Base-by-base conservation (phyloP, 164 flowering plant genomes). In the Berberis thunbergii region DNA sequence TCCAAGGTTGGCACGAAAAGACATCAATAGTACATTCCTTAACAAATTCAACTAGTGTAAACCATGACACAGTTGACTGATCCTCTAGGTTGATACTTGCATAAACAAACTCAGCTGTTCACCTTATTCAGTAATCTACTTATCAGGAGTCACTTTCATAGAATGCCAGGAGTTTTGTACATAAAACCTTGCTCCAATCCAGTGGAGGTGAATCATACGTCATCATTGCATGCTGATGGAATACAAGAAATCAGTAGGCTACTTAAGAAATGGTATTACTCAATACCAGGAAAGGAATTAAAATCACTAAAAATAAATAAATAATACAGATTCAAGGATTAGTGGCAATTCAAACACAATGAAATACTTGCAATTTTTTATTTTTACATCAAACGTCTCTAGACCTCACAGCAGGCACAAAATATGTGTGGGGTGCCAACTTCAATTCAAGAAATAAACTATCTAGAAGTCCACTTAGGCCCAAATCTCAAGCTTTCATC, bases 161-260 rank as follows among this genome's bases (percentile, higher is more conserved):
- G 59, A 55, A 60, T 61, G 62, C 73, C 69, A 11, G 54, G 59
- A 59, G 53, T 57, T 60, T 71, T 60, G 68, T 61, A 70, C 49
- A 50, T 13, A 60, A 57, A 62, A 63, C 64, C 52, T 59, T 67
- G 71, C 73, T 76, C 52, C 66, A 70, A 54, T 10, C 75, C 59
- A 62, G 65, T 57, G 65, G 56, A 64, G 10, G 69, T 7, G 57
- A 70, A 67, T 80, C 77, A 78, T 61, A 64, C 69, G 74, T 77
- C 81, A 63, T 77, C 79, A 68, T 72, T 70, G 79, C 75, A 68
- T 68, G 73, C 79, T 77, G 79, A 72, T 77, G 69, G 49, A 70
- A 74, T 63, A 61, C 45, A 57, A 70, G 41, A 64, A 42, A 73
- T 69, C 49, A 73, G 75, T 74, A 66, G 49, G 46, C 42, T 45